phyloP scores from a whole-genome alignment of 495 filamentous ascomycete genomes.

The Penicillium paradoxum region DNA sequence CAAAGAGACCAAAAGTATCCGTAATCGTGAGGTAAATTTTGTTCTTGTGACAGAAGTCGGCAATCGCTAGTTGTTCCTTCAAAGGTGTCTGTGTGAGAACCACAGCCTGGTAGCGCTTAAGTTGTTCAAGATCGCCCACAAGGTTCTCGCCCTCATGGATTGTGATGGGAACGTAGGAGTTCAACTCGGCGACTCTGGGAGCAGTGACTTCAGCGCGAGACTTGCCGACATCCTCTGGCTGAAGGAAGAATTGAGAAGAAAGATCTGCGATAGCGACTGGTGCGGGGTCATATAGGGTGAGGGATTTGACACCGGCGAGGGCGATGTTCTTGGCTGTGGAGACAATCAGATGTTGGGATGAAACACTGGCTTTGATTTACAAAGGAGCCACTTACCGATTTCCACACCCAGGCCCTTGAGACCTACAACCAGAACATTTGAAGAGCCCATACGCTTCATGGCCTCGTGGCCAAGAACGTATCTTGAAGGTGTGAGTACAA shows the following conservation, averaged over 20 bases:
- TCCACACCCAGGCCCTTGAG: constrained; percentile 93
- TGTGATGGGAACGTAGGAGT: constrained; percentile 87
- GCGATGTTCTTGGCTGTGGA: constrained; percentile 89
- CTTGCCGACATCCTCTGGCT: constrained; percentile 82
- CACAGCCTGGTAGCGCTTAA: constrained; percentile 85
- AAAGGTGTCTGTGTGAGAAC: constrained; percentile 83
- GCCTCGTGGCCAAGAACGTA: constrained; percentile 98
- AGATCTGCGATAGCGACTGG: constrained; percentile 78
- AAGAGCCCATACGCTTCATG: constrained; percentile 98
- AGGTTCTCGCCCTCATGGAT: constrained; percentile 64
- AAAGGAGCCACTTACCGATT: constrained; percentile 54
- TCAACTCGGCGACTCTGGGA: constrained; percentile 87
- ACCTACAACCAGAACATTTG: constrained; percentile 89
- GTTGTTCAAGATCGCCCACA: constrained; percentile 62
- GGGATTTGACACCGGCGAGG: constrained; percentile 85
- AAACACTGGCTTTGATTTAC: background rate
- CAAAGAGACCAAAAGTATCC: constrained; percentile 91
- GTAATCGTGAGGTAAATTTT: constrained; percentile 83
- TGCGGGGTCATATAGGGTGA: constrained; percentile 84
- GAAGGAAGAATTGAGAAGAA: constrained; percentile 95
- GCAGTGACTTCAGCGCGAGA: constrained; percentile 80
- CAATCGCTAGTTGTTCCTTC: constrained; percentile 71
- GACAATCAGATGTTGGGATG: background rate
- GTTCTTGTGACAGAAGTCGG: constrained; percentile 89
- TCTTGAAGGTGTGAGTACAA: constrained; percentile 27